Evolutionary conservation across 805 yeast genomes (phyloP), one percentile per base, ranked within the genome.

Genomic region (Candida ponderosae): DNA sequence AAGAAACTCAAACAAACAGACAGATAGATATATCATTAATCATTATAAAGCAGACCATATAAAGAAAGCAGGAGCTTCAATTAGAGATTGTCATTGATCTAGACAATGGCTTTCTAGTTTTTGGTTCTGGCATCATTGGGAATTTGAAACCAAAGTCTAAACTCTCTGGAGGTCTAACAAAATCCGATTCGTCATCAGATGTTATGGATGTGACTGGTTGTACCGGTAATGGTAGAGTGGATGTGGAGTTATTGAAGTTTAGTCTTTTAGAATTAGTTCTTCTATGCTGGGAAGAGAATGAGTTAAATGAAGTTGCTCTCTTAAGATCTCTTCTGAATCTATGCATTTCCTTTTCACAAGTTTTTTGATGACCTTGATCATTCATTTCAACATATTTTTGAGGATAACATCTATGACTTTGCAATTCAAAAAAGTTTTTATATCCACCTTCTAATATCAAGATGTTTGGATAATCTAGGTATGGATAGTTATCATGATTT

Each of bases 391-490:
- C 77, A 51, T 93, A 93, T 38, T 74, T 77, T 47, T 76, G 83
- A 2, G 95, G 95, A 42, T 56, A 65, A 54, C 97, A 88, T 32
- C 79, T 64, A 18, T 57, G 58, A 33, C 74, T 67, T 54, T 68
- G 76, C 23, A 59, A 57, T 34, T 78, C 79, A 58, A 68, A 89
- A 53, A 89, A 93, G 29, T 68, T 66, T 54, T 81, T 79, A 66
- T 93, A 93, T 11, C 98, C 98, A 21, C 97, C 97, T 44, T 87
- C 84, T 32, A 93, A 66, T 26, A 93, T 77, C 28, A 86, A 78
- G 31, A 93, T 77, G 60, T 93, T 96, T 3, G 98, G 98, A 54
- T 81, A 93, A 45, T 74, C 75, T 39, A 93, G 66, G 42, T 72
- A 65, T 0, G 98, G 98, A 59, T 93, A 93, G 42, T 72, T 67